Base-by-base conservation (phyloP, 1,284 basidiomycete genomes). In the Cystobasidiaceae sp. region DNA sequence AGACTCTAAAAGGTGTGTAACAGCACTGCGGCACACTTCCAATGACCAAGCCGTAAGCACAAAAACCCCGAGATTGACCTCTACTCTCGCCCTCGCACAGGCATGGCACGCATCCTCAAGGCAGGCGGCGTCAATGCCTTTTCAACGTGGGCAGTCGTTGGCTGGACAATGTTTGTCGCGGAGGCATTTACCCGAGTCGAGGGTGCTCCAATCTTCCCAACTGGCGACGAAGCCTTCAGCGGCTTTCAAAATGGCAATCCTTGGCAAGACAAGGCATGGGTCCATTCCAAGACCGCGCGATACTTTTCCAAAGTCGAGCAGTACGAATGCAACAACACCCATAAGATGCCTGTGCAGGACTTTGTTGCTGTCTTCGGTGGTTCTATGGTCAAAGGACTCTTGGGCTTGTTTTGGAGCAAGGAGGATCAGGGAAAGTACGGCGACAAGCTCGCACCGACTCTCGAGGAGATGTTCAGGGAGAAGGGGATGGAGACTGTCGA, bases 201-300 rank as follows among this genome's bases (percentile, higher is more conserved):
- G 6, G 58, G 45, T 8, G 45, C 45, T 23, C 58, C 46, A 4
- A 28, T 33, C 0, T 60, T 60, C 32, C 58, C 58, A 5, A 50
- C 8, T 50, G 41, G 39, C 7, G 5, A 48, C 39, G 48, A 48
- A 37, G 48, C 25, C 19, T 60, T 60, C 23, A 28, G 6, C 30
- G 50, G 50, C 37, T 6, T 60, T 15, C 58, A 60, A 28, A 30
- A 60, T 60, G 58, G 58, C 23, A 60, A 60, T 34, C 48, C 6
- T 13, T 60, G 58, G 58, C 43, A 60, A 39, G 37, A 48, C 21
- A 50, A 51, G 19, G 30, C 13, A 19, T 60, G 32, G 45, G 50
- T 60, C 27, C 25, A 41, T 4, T 37, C 41, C 17, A 56, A 44
- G 32, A 19, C 32, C n/a, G 30, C 39, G 19, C 27, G 44, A 19